Conservation (phyloP, 768 basidiomycete genomes). For the Astraeus odoratus region DNA sequence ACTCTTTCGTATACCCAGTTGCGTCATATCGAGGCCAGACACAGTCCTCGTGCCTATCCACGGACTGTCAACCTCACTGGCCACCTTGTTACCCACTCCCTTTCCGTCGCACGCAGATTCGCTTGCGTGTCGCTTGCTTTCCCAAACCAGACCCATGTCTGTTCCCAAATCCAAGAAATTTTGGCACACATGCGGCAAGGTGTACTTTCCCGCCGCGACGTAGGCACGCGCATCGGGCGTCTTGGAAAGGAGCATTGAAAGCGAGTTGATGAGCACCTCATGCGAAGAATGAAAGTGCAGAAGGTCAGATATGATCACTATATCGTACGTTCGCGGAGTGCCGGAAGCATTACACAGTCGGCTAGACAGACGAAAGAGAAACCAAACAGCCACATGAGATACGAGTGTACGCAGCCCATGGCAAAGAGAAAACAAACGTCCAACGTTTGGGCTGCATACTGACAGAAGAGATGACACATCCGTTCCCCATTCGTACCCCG, state of each 20-base stretch:
- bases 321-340: slow-evolving; percentile 40
- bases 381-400: background rate
- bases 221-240: slow-evolving; percentile 39
- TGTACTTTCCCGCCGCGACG: slow-evolving; percentile 62
- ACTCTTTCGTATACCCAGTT: slow-evolving; percentile 44
- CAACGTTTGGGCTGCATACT: slow-evolving; percentile 17
- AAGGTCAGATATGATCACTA: slow-evolving; percentile 64
- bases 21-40: slow-evolving; percentile 38
- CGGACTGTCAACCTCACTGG: slow-evolving; percentile 22
- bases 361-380: slow-evolving; percentile 7
- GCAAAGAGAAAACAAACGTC: background rate
- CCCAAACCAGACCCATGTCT: slow-evolving; percentile 37
- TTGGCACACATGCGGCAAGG: slow-evolving; percentile 43
- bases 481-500: slow-evolving; percentile 62
- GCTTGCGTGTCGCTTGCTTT: slow-evolving; percentile 30
- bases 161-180: slow-evolving; percentile 40
- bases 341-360: slow-evolving; percentile 2
- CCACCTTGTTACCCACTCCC: slow-evolving; percentile 18
- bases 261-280: slow-evolving; percentile 44
- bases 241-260: slow-evolving; percentile 41
- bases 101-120: background rate
- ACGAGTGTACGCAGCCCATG: background rate
- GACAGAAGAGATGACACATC: slow-evolving; percentile 43
- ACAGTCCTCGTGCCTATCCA: slow-evolving; percentile 48
- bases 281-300: slow-evolving; percentile 64